Percentiles rank a stretch among this genome's conserved stretches.
phyloP scores from a whole-genome alignment of 108 stramenopile species.

The Nannochloropsis oceanica region DNA sequence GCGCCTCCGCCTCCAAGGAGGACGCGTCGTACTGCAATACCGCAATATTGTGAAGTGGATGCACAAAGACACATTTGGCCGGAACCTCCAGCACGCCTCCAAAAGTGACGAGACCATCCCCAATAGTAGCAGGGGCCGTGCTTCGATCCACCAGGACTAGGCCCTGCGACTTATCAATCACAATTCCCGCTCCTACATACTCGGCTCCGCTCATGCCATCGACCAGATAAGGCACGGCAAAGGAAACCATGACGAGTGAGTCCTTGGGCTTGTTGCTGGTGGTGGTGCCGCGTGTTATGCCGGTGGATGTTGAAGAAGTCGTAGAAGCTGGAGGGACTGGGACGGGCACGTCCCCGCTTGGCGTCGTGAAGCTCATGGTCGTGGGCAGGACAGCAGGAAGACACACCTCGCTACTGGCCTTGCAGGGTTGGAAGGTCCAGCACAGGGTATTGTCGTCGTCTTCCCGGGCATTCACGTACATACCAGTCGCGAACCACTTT shows the following conservation, averaged over 20 bases:
- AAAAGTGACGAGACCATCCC: conserved; percentile 34
- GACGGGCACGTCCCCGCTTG: background rate
- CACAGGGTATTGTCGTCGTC: background rate
- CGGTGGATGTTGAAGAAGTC: too few species aligned
- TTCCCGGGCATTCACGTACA: background rate
- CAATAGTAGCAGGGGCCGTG: conserved; percentile 30
- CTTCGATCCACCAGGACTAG: conserved; percentile 41
- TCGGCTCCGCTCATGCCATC: conserved; percentile 20
- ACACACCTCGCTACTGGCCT: background rate
- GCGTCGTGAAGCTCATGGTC: background rate
- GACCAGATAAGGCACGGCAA: conserved; percentile 24
- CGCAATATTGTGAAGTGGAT: conserved; percentile 35
- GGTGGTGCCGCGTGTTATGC: background rate
- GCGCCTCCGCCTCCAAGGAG: background rate
- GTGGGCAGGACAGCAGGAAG: background rate
- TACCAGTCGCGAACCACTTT: conserved; percentile 29
- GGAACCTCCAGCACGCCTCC: conserved; percentile 29
- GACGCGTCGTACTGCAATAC: conserved; percentile 35
- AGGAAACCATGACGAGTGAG: conserved; percentile 26
- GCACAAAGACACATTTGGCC: conserved; percentile 21
- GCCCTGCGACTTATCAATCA: conserved; percentile 31
- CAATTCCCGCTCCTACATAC: conserved; percentile 21
- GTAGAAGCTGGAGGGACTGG: too few species aligned
- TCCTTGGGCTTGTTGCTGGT: background rate
- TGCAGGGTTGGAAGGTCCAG: background rate